Base-by-base conservation (phyloP, 1,284 basidiomycete species). In the Peniophora sp. region DNA sequence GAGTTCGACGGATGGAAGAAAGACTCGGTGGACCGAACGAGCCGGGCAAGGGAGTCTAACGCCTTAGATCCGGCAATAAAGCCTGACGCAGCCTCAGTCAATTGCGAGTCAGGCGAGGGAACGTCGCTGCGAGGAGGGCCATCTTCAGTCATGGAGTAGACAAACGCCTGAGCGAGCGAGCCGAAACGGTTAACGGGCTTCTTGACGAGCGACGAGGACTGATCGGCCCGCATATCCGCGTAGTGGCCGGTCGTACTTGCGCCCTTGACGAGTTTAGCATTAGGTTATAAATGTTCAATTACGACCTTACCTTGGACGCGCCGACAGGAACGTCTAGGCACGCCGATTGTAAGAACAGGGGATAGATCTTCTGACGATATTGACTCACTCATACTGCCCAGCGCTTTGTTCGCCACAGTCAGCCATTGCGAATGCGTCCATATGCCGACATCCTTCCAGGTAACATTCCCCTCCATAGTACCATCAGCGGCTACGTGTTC, bases 61-160 rank as follows among this genome's bases (percentile, higher is more conserved):
- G 95, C 92, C 62, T 82, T 89, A 3, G 89, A 94, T 8, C 97
- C 96, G 0, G 83, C 95, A 27, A 93, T 70, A 66, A 82, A 94
- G 25, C 77, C 83, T 56, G 60, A 65, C 59, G 60, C 58, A 23
- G 58, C 52, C 58, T 56, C 54, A 48, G 61, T 56, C 25, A 64
- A 63, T 45, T 71, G 64, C 9, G 19, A 45, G 10, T 45, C 23
- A 3, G 72, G 72, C 1, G 65, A 62, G 6, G 61, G 61, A 6
- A 71, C 70, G 9, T 71, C 70, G 48, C 73, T 77, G 36, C 77
- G 63, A 8, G 82, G 27, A 32, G 27, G 78, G 0, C 92, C 83
- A 63, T 99, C 97, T 43, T 88, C 77, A 3, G 87, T 77, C 78
- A 99, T 93, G 2, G 92, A 96, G 64, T 94, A 97, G 22, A 97